Evolutionary conservation across 768 basidiomycete genomes (phyloP).

Genomic region (Lyophyllum shimeji): DNA sequence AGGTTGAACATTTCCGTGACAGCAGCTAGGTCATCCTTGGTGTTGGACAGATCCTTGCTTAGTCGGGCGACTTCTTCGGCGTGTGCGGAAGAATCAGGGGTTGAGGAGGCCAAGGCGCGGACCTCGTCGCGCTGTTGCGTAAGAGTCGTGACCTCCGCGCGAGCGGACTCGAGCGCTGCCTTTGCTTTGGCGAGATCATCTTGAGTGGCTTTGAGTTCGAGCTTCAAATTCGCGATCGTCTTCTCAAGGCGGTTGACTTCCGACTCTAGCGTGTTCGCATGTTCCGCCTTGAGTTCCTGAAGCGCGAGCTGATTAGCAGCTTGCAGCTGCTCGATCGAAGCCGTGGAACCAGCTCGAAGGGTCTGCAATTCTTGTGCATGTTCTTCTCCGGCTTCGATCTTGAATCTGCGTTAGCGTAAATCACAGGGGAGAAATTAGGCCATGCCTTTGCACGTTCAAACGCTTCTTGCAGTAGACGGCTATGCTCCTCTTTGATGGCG

Average conservation of each 20-base stretch:
- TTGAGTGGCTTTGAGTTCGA: conserved; percentile 82
- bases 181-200: conserved; percentile 83
- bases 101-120: conserved; percentile 41
- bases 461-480: conserved; percentile 59
- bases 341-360: conserved; percentile 65
- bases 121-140: conserved; percentile 67
- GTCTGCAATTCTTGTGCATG: conserved; percentile 72
- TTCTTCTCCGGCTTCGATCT: conserved; percentile 70
- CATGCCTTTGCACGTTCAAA: conserved; percentile 78
- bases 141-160: conserved; percentile 54
- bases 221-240: conserved; percentile 54
- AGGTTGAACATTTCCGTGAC: conserved; percentile 64
- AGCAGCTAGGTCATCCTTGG: conserved; percentile 70
- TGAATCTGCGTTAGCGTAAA: conserved; percentile 5
- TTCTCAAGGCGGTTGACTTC: conserved; percentile 61
- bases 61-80: conserved; percentile 56
- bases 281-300: conserved; percentile 62
- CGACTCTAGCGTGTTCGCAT: conserved; percentile 57
- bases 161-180: conserved; percentile 48
- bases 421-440: conserved; percentile 2
- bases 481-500: conserved; percentile 64
- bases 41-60: conserved; percentile 53
- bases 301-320: conserved; percentile 58
- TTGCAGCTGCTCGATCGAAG: conserved; percentile 69
- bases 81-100: conserved; percentile 44